phyloP scores from a whole-genome alignment of 805 yeast species.

The Pichia membranifaciens region DNA sequence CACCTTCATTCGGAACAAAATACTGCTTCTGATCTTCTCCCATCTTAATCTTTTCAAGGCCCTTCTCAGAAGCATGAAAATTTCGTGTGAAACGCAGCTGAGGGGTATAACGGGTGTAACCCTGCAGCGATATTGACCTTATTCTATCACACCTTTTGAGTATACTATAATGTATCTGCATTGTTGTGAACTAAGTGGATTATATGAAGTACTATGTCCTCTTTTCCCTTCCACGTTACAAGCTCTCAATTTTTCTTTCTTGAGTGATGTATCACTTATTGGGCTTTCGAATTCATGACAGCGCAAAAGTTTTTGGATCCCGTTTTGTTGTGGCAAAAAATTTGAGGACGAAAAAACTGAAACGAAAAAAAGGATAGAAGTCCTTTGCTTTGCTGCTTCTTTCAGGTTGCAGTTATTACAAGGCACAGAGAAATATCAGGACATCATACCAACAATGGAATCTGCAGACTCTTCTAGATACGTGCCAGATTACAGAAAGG shows the following conservation, averaged over 20 bases:
- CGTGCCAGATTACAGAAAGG: constrained; percentile 96
- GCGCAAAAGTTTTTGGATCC: neutral
- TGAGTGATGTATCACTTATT: too few relatives aligned
- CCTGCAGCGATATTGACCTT: too few relatives aligned
- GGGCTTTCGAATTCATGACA: neutral
- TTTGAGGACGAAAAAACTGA: neutral
- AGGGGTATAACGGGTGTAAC: neutral
- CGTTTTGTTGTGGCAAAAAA: neutral
- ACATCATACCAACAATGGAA: constrained; percentile 44
- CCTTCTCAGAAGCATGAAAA: neutral
- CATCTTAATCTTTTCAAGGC: constrained; percentile 18
- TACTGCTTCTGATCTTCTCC: constrained; percentile 29
- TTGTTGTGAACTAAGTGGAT: too few relatives aligned
- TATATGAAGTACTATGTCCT: too few relatives aligned
- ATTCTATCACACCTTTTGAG: neutral
- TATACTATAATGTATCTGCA: neutral
- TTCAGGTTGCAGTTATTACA: too few relatives aligned
- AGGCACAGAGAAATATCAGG: too few relatives aligned
- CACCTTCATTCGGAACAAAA: constrained; percentile 21
- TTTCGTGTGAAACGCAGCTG: neutral
- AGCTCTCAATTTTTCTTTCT: too few relatives aligned
- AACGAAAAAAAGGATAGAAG: neutral
- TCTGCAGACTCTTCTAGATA: constrained; percentile 69
- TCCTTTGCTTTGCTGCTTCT: neutral
- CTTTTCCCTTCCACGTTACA: too few relatives aligned